Evolutionary conservation across 2,329 filamentous ascomycete genomes (phyloP).

Genomic region (Camillea tinctor): DNA sequence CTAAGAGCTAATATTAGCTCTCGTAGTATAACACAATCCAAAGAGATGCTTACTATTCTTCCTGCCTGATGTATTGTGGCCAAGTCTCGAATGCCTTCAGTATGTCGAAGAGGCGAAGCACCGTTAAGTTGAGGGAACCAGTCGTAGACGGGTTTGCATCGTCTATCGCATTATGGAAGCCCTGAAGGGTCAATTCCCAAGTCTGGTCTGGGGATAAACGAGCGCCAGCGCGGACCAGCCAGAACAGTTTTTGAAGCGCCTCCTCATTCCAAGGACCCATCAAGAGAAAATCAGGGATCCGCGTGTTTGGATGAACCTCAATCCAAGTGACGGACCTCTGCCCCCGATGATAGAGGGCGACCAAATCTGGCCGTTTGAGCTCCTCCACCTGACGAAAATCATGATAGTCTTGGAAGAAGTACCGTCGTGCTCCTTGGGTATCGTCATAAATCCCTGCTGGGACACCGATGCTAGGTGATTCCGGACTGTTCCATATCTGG

Average conservation of each 20-base stretch:
- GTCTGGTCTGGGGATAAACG: slow-evolving; percentile 31
- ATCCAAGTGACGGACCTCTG: slow-evolving; percentile 14
- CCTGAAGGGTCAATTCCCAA: slow-evolving; percentile 43
- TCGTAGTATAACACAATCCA: background rate
- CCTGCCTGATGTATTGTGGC: slow-evolving; percentile 10
- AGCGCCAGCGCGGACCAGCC: slow-evolving; percentile 43
- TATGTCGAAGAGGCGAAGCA: slow-evolving; percentile 15
- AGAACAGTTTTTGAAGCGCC: slow-evolving; percentile 42
- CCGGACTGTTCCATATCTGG: slow-evolving; percentile 25
- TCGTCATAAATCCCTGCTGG: slow-evolving; percentile 10
- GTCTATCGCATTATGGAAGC: slow-evolving; percentile 36
- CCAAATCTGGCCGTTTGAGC: slow-evolving; percentile 11
- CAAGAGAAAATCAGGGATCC: slow-evolving; percentile 41
- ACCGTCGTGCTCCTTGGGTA: slow-evolving; percentile 13
- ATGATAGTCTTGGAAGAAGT: slow-evolving; percentile 28
- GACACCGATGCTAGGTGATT: slow-evolving; percentile 16
- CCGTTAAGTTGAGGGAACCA: slow-evolving; percentile 13
- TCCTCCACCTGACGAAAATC: slow-evolving; percentile 18
- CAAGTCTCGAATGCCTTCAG: slow-evolving; percentile 16
- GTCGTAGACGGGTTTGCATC: background rate
- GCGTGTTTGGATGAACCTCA: slow-evolving; percentile 40
- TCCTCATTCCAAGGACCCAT: slow-evolving; percentile 43
- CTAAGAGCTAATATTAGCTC: background rate
- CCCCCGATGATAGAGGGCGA: slow-evolving; percentile 19
- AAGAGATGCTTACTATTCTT: slow-evolving; percentile 2